These are phyloP conservation scores for Drechslerella stenobrocha DNA, from an alignment of 2,329 filamentous ascomycete genomes.

Conservation along the genomic window DNA sequence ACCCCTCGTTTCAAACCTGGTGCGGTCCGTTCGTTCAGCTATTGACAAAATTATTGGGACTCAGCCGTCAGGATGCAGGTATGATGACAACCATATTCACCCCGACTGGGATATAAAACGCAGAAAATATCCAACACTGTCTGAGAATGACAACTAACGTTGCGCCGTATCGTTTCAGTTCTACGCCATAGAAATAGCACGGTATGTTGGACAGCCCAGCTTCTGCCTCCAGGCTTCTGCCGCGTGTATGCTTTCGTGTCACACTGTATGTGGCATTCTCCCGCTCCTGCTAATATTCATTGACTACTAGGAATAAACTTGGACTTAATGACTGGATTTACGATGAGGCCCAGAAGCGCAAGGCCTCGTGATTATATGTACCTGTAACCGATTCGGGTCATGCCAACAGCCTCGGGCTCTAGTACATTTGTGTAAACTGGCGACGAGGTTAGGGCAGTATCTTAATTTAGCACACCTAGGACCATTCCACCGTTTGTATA, in stretches of 20 bases:
- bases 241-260: background rate
- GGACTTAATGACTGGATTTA: slow-evolving; percentile 98
- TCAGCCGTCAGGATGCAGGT: slow-evolving; percentile 63
- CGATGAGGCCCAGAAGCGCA: slow-evolving; percentile 72
- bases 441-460: background rate
- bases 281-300: slow-evolving; percentile 23
- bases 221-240: background rate
- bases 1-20: no score
- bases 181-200: slow-evolving; percentile 74
- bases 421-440: background rate
- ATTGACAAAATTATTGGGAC: slow-evolving; percentile 8
- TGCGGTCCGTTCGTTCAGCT: no score
- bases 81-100: slow-evolving; percentile 5
- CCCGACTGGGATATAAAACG: background rate
- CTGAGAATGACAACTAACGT: slow-evolving; percentile 13
- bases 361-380: slow-evolving; percentile 54
- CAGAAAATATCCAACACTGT: background rate
- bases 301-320: slow-evolving; percentile 68
- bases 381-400: no score
- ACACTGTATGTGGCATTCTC: background rate
- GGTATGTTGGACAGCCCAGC: slow-evolving; percentile 58
- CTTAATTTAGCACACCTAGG: background rate
- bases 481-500: background rate
- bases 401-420: background rate
- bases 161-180: slow-evolving; percentile 62